Base-by-base conservation (phyloP, 2,329 filamentous ascomycete genomes). In the Clonostachys byssicola region DNA sequence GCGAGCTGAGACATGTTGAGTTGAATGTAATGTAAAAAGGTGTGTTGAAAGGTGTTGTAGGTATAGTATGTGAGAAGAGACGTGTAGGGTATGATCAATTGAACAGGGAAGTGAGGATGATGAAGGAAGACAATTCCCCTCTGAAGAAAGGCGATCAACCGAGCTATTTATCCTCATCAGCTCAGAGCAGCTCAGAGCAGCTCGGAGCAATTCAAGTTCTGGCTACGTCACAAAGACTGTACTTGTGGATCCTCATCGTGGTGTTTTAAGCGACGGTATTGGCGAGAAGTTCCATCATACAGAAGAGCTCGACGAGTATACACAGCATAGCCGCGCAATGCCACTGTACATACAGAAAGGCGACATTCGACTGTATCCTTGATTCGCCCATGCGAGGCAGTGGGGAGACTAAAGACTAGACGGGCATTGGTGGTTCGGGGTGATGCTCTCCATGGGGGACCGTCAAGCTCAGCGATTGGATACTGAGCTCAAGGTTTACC, bases 1-100 rank as follows among this genome's bases (percentile, higher is more conserved):
- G 52, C 50, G 43, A 63, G 57, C 34, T 60, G 57, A 48, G 60
- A 60, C 59, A 59, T 55, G 51, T 48, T 44, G 43, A 46, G 12
- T 45, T 38, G 34, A 45, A n/a, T 14, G 35, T 17, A 39, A n/a
- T n/a, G n/a, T n/a, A 12, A 20, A 40, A 20, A 16, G 9, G 35
- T 17, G 8, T 30, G 23, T 30, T 30, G 23, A 30, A 39, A 39
- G 36, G 8, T 39, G 36, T 39, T 39, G 12, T 39, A 39, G 17
- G 17, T 39, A 10, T 39, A 12, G 36, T 18, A 39, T n/a, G 36
- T 39, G 12, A 39, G 7, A 18, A 39, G 12, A 39, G 36, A 12
- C 3, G 14, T n/a, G 36, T 9, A 30, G 23, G 23, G 23, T 30
- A 30, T 30, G 23, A 30, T 30, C 23, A 30, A 30, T 10, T 30